These are phyloP conservation scores for Uronychia binucleata DNA, from an alignment of 73 alveolate genomes.

Conservation along the genomic window DNA sequence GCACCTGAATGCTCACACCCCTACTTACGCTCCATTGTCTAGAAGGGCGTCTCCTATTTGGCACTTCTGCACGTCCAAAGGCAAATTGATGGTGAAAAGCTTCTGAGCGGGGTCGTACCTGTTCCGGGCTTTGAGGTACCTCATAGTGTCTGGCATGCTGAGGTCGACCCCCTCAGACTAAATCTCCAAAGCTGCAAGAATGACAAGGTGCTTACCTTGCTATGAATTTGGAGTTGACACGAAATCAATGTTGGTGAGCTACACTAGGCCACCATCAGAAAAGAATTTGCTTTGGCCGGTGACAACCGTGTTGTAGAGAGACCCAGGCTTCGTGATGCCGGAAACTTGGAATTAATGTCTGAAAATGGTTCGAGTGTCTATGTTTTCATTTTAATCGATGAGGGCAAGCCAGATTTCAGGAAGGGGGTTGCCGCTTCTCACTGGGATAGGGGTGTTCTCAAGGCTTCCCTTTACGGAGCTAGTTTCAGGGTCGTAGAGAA, in stretches of 20 bases:
- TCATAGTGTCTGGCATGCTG: not conserved
- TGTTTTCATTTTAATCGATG: not conserved
- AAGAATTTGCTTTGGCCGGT: not conserved
- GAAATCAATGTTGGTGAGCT: not conserved
- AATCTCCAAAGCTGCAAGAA: not conserved
- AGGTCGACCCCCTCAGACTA: not conserved
- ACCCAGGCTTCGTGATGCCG: not conserved
- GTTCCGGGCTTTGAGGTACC: not conserved
- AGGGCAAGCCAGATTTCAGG: not conserved
- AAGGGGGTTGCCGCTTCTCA: not conserved
- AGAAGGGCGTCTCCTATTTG: not conserved
- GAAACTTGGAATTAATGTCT: not conserved
- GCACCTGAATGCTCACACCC: not conserved
- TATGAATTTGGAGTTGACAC: not conserved
- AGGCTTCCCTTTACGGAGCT: not conserved
- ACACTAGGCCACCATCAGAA: not conserved
- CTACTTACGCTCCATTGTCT: not conserved
- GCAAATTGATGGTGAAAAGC: not conserved
- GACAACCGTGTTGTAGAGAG: not conserved
- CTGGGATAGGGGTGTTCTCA: not conserved
- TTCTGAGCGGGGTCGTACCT: not conserved
- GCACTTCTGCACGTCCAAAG: not conserved
- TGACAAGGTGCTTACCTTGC: not conserved
- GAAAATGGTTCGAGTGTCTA: not conserved
- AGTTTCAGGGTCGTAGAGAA: not conserved